A percentile compares a stretch with the other conserved stretches of the same genome.
These are phyloP conservation scores for Thuidium tamariscinum DNA, from an alignment of 225 moss, liverwort and hornwort genomes.

Conservation along the genomic window DNA sequence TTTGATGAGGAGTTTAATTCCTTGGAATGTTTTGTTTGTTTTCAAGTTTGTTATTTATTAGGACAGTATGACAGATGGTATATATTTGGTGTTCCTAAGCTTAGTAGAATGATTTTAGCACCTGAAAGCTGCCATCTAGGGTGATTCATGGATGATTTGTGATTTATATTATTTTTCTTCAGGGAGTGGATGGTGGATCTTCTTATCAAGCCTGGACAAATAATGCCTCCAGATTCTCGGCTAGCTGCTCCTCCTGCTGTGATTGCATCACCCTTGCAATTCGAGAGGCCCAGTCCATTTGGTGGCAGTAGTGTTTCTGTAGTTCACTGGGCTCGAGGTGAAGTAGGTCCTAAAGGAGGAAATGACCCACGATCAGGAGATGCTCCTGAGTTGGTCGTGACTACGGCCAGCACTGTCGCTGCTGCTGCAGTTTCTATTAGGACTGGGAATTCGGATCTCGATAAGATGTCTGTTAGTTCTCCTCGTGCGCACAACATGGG, in stretches of 20 bases:
- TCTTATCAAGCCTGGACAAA: conserved; percentile 63
- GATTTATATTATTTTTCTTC: background rate
- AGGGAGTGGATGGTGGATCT: conserved; percentile 99
- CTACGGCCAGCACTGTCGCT: background rate
- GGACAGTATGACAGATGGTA: background rate
- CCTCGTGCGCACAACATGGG: conserved; percentile 32
- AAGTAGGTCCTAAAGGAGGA: conserved; percentile 12
- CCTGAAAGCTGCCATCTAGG: background rate
- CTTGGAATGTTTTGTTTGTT: background rate
- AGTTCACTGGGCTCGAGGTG: conserved; percentile 64
- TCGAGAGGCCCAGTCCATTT: conserved; percentile 71
- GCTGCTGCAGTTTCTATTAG: background rate
- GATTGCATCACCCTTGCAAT: conserved; percentile 81
- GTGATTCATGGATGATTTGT: background rate
- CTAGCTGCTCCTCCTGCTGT: conserved; percentile 64
- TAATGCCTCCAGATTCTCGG: conserved; percentile 63
- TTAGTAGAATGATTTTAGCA: background rate
- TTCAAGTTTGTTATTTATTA: background rate
- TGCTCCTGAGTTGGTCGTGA: background rate
- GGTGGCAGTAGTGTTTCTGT: conserved; percentile 66
- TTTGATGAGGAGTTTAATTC: background rate
- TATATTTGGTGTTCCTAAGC: background rate
- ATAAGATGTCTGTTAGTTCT: conserved; percentile 6
- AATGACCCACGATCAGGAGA: background rate
- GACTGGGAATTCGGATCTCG: background rate